Evolutionary conservation across 1,284 basidiomycete genomes (phyloP).

Genomic region (Cryptococcus sp.): DNA sequence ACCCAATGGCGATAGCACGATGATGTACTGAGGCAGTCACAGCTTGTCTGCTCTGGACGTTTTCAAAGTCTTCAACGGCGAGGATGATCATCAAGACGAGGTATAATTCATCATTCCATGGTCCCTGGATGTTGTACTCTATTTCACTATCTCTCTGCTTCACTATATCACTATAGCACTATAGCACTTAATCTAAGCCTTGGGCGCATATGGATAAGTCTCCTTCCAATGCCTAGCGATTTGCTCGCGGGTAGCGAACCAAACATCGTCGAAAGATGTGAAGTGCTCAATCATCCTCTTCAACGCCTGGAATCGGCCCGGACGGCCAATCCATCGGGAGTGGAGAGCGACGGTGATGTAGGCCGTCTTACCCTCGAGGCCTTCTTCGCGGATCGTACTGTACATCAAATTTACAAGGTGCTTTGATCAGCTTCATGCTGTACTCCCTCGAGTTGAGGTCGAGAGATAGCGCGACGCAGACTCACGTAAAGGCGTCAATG

Average conservation of each 20-base stretch:
- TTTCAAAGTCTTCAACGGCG: too few species aligned
- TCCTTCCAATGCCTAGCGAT: conserved; percentile 5
- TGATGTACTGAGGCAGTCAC: not conserved
- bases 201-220: conserved; percentile 31
- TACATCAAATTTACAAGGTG: not conserved
- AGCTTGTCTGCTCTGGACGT: too few species aligned
- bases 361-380: conserved; percentile 34
- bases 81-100: not conserved
- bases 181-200: conserved; percentile 32
- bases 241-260: conserved; percentile 4
- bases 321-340: conserved; percentile 50
- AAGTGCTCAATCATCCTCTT: conserved; percentile 53
- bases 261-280: conserved; percentile 22
- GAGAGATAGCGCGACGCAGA: conserved; percentile 2
- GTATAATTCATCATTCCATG: conserved; percentile 2
- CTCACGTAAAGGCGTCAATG: conserved; percentile 37
- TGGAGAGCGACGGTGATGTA: conserved; percentile 45
- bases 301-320: conserved; percentile 51
- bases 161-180: not conserved
- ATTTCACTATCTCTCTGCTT: conserved; percentile 1
- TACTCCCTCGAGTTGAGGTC: too few species aligned
- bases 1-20: not conserved
- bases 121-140: conserved; percentile 1
- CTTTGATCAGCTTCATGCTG: too few species aligned
- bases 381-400: conserved; percentile 40